Conservation (phyloP, 2,329 filamentous ascomycete species). For the Thielaviopsis punctulata region DNA sequence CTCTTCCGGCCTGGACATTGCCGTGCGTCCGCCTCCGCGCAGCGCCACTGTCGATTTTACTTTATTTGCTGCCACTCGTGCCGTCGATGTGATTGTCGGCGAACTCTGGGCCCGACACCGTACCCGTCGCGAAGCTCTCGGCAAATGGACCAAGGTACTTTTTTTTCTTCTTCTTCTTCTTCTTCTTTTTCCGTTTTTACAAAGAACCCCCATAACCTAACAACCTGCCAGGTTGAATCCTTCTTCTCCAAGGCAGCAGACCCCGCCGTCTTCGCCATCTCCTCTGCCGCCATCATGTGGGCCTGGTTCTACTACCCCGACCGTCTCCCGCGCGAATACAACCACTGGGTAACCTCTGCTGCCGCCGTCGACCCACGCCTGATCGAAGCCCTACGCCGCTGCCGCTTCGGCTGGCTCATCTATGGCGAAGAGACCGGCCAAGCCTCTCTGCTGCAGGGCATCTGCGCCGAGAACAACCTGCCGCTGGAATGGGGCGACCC, state of each 20-base stretch:
- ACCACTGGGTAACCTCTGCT: slow-evolving; percentile 64
- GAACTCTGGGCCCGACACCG: slow-evolving; percentile 42
- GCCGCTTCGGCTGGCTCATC: slow-evolving; percentile 41
- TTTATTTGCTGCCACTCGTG: slow-evolving; percentile 57
- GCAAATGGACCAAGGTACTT: slow-evolving; percentile 31
- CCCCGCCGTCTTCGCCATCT: slow-evolving; percentile 52
- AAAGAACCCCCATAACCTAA: slow-evolving; percentile 10
- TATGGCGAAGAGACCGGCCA: slow-evolving; percentile 63
- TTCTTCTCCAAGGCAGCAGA: slow-evolving; percentile 32
- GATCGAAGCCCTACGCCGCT: slow-evolving; percentile 54
- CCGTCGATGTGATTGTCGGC: slow-evolving; percentile 52
- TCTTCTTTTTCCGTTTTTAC: not conserved
- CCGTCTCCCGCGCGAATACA: slow-evolving; percentile 55
- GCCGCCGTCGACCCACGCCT: slow-evolving; percentile 60
- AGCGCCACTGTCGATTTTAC: slow-evolving; percentile 70
- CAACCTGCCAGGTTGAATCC: slow-evolving; percentile 16
- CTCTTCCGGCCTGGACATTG: not conserved
- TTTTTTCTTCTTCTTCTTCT: not conserved
- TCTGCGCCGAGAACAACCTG: slow-evolving; percentile 55
- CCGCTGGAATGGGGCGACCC: slow-evolving; percentile 61
- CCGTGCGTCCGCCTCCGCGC: slow-evolving; percentile 22
- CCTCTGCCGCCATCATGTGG: slow-evolving; percentile 70
- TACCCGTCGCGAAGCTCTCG: slow-evolving; percentile 25
- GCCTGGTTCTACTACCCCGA: slow-evolving; percentile 66
- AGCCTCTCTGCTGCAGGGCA: slow-evolving; percentile 46